Base-by-base conservation (phyloP, 306 rosid species). In the Ziziphus jujuba region DNA sequence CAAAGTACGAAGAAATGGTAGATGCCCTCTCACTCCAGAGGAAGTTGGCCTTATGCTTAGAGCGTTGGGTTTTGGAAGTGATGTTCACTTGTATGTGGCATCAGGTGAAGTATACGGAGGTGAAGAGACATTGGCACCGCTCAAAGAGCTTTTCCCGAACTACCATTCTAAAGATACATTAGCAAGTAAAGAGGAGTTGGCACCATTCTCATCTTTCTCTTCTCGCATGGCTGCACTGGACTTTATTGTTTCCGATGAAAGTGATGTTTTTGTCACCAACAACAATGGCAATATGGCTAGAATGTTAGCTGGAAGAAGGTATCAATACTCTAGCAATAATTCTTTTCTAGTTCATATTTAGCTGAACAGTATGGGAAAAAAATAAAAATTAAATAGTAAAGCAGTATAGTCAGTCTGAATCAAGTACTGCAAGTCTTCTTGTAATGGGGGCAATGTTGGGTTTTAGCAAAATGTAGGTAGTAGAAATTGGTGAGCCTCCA, bases 231-330 rank as follows among this genome's bases (percentile, higher is more conserved):
- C 98, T 55, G 98, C 98, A 2, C 84, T 92, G 15, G 98, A 92
- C 65, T 92, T 70, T 69, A 70, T 80, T 34, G 97, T 89, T 56
- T 87, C 88, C 17, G 97, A 89, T 53, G 87, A 84, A 69, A 92
- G 98, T 50, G 89, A 86, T 56, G 97, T 92, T 69, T 90, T 92
- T 22, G 85, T 84, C 72, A 73, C 97, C 50, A 92, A 92, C 77
- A 92, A 92, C 82, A 92, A 92, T n/a, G 98, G 98, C 9, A 92
- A 92, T 72, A 92, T 92, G 98, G 98, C 98, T 19, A 87, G 78
- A 82, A 92, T 92, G 51, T 77, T 92, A 70, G 97, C 98, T 22
- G 98, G 98, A 67, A 74, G 96, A 63, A 92, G 98, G 98, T 86
- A 77, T 56, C 7, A 20, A 67, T 19, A 43, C 8, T 36, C 0